Percentiles rank a stretch among this genome's conserved stretches.
phyloP scores from a whole-genome alignment of 768 basidiomycete genomes.

The Imleria badia region DNA sequence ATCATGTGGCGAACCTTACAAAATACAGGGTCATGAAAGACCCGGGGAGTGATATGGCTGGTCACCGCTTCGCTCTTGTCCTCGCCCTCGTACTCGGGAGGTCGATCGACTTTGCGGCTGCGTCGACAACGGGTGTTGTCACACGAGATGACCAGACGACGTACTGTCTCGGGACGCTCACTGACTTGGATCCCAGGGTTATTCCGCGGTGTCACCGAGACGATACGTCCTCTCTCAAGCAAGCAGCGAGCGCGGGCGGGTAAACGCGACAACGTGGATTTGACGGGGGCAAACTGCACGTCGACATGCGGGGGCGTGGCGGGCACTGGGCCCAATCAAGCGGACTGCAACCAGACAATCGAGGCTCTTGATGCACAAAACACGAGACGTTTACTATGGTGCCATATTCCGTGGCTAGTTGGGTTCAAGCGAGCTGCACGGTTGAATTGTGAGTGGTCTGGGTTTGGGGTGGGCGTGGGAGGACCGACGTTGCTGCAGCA shows the following conservation, averaged over 20 bases:
- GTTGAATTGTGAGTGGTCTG: slow-evolving; percentile 3
- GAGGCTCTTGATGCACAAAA: not conserved
- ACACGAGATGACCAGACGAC: not conserved
- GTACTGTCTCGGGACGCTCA: not conserved
- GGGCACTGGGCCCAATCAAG: slow-evolving; percentile 5
- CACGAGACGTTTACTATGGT: not conserved
- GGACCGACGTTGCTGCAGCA: not conserved
- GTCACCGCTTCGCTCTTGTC: not conserved
- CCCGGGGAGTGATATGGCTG: not conserved
- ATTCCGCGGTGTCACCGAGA: not conserved
- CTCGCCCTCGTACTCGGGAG: not conserved
- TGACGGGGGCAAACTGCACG: slow-evolving; percentile 2
- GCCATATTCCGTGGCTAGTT: not conserved
- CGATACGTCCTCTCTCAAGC: not conserved
- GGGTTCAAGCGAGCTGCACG: slow-evolving; percentile 5
- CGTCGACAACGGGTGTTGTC: not conserved
- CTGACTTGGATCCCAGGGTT: not conserved
- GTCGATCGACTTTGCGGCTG: not conserved
- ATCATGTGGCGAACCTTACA: not conserved
- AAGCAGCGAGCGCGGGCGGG: not conserved
- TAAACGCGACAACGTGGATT: not conserved
- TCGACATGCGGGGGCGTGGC: not conserved
- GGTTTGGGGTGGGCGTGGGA: not conserved
- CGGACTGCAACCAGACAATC: slow-evolving; percentile 4
- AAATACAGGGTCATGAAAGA: not conserved